These are phyloP conservation scores for Apiospora hydei DNA, from an alignment of 2,329 filamentous ascomycete species.

Conservation along the genomic window DNA sequence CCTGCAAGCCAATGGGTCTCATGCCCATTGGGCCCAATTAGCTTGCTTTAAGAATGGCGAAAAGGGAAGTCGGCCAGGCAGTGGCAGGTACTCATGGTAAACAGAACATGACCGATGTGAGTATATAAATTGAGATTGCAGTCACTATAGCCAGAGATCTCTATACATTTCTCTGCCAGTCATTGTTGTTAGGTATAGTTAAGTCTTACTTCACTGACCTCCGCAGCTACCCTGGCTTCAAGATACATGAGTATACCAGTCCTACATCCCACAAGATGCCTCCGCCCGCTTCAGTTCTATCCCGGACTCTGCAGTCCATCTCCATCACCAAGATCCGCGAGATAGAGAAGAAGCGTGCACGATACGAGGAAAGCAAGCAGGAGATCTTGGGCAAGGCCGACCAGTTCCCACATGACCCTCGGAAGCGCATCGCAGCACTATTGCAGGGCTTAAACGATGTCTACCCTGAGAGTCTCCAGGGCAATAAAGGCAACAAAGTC, in stretches of 20 bases:
- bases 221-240: neutral
- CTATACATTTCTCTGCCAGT: neutral
- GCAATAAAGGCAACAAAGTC: constrained; percentile 28
- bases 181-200: neutral
- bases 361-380: constrained; percentile 29
- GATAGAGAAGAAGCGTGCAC: constrained; percentile 1
- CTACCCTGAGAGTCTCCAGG: constrained; percentile 24
- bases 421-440: constrained; percentile 28
- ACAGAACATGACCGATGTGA: neutral
- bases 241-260: neutral
- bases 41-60: neutral
- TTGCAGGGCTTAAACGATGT: constrained; percentile 28
- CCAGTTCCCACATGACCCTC: constrained; percentile 26
- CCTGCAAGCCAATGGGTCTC: neutral
- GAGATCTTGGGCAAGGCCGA: constrained; percentile 26
- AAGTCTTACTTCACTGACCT: too few relatives aligned
- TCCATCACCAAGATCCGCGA: constrained; percentile 14
- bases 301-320: constrained; percentile 1
- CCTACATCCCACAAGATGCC: neutral
- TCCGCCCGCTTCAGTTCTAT: neutral
- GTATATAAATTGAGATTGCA: neutral
- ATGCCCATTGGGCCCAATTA: neutral
- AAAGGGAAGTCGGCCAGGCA: neutral
- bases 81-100: neutral
- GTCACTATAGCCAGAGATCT: neutral